Evolutionary conservation across 768 basidiomycete genomes (phyloP).

Genomic region (Flagelloscypha sp.): DNA sequence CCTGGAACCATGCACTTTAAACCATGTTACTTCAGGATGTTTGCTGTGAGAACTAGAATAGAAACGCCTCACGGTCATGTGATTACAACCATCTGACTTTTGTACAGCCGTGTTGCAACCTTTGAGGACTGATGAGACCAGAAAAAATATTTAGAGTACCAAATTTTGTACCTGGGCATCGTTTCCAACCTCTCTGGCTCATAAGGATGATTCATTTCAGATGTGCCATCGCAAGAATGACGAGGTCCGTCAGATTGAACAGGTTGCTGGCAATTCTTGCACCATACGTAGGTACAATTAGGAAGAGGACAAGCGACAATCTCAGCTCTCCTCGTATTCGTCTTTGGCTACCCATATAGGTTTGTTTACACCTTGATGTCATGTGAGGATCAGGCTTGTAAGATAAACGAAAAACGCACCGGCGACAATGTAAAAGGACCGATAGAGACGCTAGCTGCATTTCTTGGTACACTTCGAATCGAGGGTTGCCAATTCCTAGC

Average conservation of each 20-base stretch:
- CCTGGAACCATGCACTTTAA: constrained; percentile 21
- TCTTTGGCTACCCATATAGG: constrained; percentile 42
- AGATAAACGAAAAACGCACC: constrained; percentile 24
- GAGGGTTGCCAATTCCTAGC: constrained; percentile 36
- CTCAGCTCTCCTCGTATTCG: constrained; percentile 31
- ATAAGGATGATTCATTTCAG: constrained; percentile 47
- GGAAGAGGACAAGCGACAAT: constrained; percentile 42
- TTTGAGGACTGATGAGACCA: constrained; percentile 10
- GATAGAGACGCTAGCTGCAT: constrained; percentile 38
- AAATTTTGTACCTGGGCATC: constrained; percentile 43
- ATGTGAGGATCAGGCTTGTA: not conserved
- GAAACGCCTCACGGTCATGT: constrained; percentile 23
- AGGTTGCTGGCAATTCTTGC: constrained; percentile 47
- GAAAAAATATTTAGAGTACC: not conserved
- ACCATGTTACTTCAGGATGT: not conserved
- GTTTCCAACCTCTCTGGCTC: constrained; percentile 51
- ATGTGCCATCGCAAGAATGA: constrained; percentile 53
- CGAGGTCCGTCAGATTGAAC: constrained; percentile 27
- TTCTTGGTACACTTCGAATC: constrained; percentile 34
- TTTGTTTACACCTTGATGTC: constrained; percentile 36
- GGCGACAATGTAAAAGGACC: constrained; percentile 39
- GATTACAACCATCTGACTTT: constrained; percentile 26
- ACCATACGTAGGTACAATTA: constrained; percentile 47
- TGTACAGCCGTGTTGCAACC: constrained; percentile 30
- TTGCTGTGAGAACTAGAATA: not conserved